Evolutionary conservation across 1,284 basidiomycete genomes (phyloP), one percentile per base, ranked within the genome.

Genomic region (Apiotrichum brassicae): DNA sequence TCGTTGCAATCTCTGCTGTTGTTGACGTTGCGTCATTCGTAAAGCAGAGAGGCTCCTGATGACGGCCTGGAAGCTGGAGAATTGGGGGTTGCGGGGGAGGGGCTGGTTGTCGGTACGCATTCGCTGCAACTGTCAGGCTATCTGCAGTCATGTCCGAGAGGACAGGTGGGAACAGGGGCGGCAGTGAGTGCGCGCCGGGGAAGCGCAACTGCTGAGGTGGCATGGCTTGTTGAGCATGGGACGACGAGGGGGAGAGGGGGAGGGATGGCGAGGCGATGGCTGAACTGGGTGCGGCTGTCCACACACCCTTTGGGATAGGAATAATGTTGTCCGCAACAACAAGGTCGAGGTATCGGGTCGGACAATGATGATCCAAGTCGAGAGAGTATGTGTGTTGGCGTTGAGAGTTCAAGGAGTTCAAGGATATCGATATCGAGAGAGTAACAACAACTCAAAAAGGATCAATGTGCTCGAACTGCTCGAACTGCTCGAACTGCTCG

Each of bases 11-110:
- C 18, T 11, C 14, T 9, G 43, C 37, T n/a, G 37, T 50, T 25
- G 37, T 38, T 35, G 35, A 35, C 34, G 26, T 49, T 42, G 36
- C 47, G n/a, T 47, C 48, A 14, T 46, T 42, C 18, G 49, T 49
- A n/a, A 55, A 49, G 7, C 22, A 35, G 11, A 47, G 25, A 0
- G 59, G 58, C 18, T 65, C 63, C 52, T 70, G 70, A 51, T 71
- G 70, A 34, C 70, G 47, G 0, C 56, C 54, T 3, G 60, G 43
- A 1, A 70, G 54, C 34, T 69, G 68, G 7, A 69, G 55, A 18
- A 61, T 47, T 16, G 70, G 70, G 9, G 70, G 44, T 26, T 62
- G 59, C 6, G 70, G 70, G 25, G 70, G 70, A 20, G 68, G 70
- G 1, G 68, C 68, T 9, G 68, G 68, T 46, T 70, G 65, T 14